These are phyloP conservation scores for Spathaspora arborariae DNA, from an alignment of 805 yeast genomes.

Conservation along the genomic window DNA sequence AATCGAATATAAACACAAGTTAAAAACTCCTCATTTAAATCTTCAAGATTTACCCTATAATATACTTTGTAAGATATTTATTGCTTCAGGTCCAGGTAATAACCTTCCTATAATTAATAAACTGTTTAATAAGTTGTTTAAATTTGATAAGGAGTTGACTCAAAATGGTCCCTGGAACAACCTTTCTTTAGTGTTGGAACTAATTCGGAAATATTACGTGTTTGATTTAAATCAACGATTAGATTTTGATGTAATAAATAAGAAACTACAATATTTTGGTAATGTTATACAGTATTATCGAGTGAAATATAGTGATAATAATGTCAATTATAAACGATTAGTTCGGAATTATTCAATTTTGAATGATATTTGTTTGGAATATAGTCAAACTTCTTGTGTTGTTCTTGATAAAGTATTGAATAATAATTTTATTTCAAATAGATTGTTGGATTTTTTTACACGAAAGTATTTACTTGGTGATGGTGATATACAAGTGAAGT, in stretches of 20 bases:
- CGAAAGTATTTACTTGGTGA: neutral
- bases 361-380: neutral
- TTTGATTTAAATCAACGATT: slow-evolving; percentile 17
- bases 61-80: slow-evolving; percentile 35
- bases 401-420: slow-evolving; percentile 9
- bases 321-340: neutral
- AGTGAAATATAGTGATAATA: neutral
- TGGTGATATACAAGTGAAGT: neutral
- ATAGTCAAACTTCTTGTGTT: slow-evolving; percentile 3
- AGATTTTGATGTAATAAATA: slow-evolving; percentile 10
- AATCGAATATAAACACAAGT: neutral
- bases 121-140: slow-evolving; percentile 16
- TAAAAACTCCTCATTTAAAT: neutral
- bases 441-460: slow-evolving; percentile 2
- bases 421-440: slow-evolving; percentile 12
- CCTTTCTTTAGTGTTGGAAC: slow-evolving; percentile 15
- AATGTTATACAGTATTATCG: neutral
- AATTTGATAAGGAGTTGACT: slow-evolving; percentile 11
- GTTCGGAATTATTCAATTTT: neutral
- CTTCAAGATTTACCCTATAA: slow-evolving; percentile 38
- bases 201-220: slow-evolving; percentile 19
- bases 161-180: slow-evolving; percentile 16
- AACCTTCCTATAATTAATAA: slow-evolving; percentile 33
- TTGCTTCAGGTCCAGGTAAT: slow-evolving; percentile 32
- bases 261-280: slow-evolving; percentile 13